phyloP scores from a whole-genome alignment of 306 rosid genomes.

The Fagus crenata region DNA sequence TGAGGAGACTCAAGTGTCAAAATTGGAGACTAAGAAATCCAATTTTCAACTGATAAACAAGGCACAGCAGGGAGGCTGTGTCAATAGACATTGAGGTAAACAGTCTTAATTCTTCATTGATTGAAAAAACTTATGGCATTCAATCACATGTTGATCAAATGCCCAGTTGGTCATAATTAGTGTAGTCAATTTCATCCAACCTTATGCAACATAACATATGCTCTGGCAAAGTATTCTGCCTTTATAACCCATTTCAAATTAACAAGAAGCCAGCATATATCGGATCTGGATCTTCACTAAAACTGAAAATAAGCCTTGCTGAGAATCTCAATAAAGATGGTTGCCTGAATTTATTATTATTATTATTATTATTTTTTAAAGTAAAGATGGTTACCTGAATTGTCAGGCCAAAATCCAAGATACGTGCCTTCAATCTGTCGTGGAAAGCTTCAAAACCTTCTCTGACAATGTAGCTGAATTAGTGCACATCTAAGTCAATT shows the following conservation, averaged over 20 bases:
- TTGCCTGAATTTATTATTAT: too few relatives aligned
- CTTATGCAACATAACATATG: slow-evolving; percentile 69
- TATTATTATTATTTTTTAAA: too few relatives aligned
- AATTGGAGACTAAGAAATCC: slow-evolving; percentile 12
- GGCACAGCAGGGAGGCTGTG: slow-evolving; percentile 6
- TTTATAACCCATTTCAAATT: slow-evolving; percentile 60
- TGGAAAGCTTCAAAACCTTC: slow-evolving; percentile 84
- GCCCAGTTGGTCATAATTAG: slow-evolving; percentile 49
- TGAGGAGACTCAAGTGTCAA: not conserved
- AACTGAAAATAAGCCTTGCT: slow-evolving; percentile 5
- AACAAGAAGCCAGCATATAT: slow-evolving; percentile 19
- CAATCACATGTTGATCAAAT: slow-evolving; percentile 24
- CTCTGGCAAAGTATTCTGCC: slow-evolving; percentile 80
- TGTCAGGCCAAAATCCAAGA: slow-evolving; percentile 56
- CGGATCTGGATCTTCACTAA: slow-evolving; percentile 11
- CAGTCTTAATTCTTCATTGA: not conserved
- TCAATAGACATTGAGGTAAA: slow-evolving; percentile 18
- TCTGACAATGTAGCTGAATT: slow-evolving; percentile 86
- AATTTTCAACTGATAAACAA: slow-evolving; percentile 22
- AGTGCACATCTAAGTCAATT: slow-evolving; percentile 86
- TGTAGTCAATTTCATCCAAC: slow-evolving; percentile 62
- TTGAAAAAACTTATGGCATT: not conserved
- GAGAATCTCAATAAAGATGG: not conserved
- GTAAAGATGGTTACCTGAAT: too few relatives aligned
- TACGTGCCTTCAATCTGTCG: slow-evolving; percentile 64